Base-by-base conservation (phyloP, 192 early-diverging fungal genomes). In the Coemansia pectinata region DNA sequence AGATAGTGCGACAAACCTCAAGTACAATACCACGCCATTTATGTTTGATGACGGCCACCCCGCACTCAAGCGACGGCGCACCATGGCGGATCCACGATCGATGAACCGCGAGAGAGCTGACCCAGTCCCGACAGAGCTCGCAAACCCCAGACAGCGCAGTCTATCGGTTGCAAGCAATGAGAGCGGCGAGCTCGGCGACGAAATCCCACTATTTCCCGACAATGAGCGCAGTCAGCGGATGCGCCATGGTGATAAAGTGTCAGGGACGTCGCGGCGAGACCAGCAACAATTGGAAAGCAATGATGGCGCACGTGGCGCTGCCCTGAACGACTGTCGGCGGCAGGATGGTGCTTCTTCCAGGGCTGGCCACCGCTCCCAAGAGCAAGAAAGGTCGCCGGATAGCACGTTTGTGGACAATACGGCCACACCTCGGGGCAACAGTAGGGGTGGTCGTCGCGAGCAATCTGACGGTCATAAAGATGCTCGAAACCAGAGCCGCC, bases 41-140 rank as follows among this genome's bases (percentile, higher is more conserved):
- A 61, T 14, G 21, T 2, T 19, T 8, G 36, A 61, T 17, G 59
- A 39, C 36, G 2, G 7, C 7, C 19, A 36, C 9, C 38, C 27
- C 59, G 9, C 59, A 23, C 59, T 61, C 36, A 61, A 61, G 36
- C 33, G 59, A 9, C 59, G 59, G 19, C 59, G 59, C 15, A 61
- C 59, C 21, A 39, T 61, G 59, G 33, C 59, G 6, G 59, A 39
- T 12, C 17, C 59, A 36, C 36, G 17, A 5, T 61, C 59, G n/a
- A 21, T 40, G 10, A 3, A 4, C 15, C 59, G 15, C n/a, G 36
- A 61, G 1, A 36, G n/a, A 38, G 4, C 34, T 14, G 45, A 34
- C 23, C 45, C 29, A 9, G 41, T 4, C 40, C 11, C 1, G 40
- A 12, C 40, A 12, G 10, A 19, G 27, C 19, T 12, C 27, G 17